A percentile compares a stretch with the other conserved stretches of the same genome.
Conservation (phyloP, 768 basidiomycete species). For the Pholiota conissans region DNA sequence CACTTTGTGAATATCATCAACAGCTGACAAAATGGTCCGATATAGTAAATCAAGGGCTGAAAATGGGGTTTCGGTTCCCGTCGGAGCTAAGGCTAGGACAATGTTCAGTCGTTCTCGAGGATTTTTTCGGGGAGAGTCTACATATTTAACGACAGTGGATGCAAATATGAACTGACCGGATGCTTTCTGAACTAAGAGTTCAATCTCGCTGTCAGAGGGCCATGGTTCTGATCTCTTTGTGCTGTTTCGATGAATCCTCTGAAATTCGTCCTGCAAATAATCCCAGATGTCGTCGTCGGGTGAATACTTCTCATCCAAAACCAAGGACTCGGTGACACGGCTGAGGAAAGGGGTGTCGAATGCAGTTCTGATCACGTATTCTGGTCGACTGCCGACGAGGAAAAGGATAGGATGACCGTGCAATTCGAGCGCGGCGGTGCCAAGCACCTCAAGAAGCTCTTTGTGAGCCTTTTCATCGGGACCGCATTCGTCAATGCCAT, state of each 20-base stretch:
- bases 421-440: not conserved
- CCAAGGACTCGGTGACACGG: not conserved
- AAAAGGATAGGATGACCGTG: not conserved
- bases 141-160: not conserved
- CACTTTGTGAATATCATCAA: not conserved
- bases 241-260: not conserved
- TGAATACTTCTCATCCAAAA: not conserved
- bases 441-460: not conserved
- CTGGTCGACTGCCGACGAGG: not conserved
- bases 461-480: not conserved
- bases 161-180: no score
- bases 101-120: not conserved
- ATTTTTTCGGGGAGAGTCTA: not conserved
- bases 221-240: not conserved
- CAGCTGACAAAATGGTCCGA: not conserved
- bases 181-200: not conserved
- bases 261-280: not conserved
- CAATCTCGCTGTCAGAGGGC: not conserved
- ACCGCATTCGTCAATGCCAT: no score
- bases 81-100: not conserved
- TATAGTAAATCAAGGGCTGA: not conserved
- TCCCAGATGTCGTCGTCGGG: not conserved
- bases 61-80: not conserved
- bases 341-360: not conserved
- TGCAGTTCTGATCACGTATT: not conserved